Conservation (phyloP, 2,329 filamentous ascomycete genomes). For the Penicillium sclerotiorum region DNA sequence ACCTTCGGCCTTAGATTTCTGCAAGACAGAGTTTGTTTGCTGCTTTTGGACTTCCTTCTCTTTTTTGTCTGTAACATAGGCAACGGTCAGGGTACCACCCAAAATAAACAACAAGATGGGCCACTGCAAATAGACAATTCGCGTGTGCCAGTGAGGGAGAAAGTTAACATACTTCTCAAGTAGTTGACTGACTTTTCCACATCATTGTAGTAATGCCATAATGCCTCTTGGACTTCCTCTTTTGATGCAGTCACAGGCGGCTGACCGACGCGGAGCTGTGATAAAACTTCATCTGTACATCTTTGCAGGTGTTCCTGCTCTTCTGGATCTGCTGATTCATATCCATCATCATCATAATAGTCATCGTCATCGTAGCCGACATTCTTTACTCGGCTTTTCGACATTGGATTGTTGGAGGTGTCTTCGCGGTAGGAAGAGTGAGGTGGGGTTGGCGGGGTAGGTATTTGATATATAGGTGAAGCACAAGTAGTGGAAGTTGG, state of each 20-base stretch:
- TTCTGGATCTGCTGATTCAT: slow-evolving; percentile 46
- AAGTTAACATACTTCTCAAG: slow-evolving; percentile 61
- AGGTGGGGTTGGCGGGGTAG: slow-evolving; percentile 4
- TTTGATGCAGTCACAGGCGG: slow-evolving; percentile 64
- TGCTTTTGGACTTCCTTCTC: slow-evolving; percentile 41
- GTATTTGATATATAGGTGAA: background rate
- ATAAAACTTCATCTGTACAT: slow-evolving; percentile 68
- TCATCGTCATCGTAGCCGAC: slow-evolving; percentile 48
- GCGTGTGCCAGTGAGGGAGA: background rate
- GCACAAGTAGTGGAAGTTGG: background rate
- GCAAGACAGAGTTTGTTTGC: slow-evolving; percentile 23
- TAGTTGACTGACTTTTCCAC: slow-evolving; percentile 82
- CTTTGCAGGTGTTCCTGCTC: slow-evolving; percentile 62
- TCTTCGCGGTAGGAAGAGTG: slow-evolving; percentile 2
- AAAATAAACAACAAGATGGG: too few species aligned
- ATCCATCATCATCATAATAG: slow-evolving; percentile 41
- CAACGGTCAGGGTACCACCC: background rate
- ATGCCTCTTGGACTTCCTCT: slow-evolving; percentile 78
- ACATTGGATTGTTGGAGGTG: slow-evolving; percentile 36
- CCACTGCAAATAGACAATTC: background rate
- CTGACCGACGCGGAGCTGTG: slow-evolving; percentile 63
- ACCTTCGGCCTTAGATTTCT: slow-evolving; percentile 34
- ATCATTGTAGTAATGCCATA: slow-evolving; percentile 98
- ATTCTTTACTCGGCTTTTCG: slow-evolving; percentile 49
- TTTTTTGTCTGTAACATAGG: slow-evolving; percentile 33